These are phyloP conservation scores for Fusarium xylarioides DNA, from an alignment of 2,329 filamentous ascomycete genomes.

Conservation along the genomic window DNA sequence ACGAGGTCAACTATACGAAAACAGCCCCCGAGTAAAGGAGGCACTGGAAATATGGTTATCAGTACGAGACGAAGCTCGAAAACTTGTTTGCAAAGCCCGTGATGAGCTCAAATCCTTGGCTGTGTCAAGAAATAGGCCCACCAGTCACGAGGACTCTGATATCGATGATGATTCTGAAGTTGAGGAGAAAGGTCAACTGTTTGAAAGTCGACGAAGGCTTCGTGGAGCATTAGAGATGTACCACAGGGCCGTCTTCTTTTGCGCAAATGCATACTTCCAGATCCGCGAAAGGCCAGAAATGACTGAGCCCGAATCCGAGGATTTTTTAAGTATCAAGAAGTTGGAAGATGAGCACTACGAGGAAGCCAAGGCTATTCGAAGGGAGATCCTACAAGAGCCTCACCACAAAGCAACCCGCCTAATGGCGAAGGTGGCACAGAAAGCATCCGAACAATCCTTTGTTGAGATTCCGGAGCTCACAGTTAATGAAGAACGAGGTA, in stretches of 20 bases:
- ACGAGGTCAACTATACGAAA: constrained; percentile 81
- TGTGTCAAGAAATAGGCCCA: not conserved
- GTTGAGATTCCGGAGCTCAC: constrained; percentile 66
- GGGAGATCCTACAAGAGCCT: constrained; percentile 75
- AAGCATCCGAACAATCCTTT: constrained; percentile 63
- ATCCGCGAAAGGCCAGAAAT: constrained; percentile 76
- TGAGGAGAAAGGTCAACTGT: constrained; percentile 55
- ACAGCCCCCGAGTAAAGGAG: constrained; percentile 71
- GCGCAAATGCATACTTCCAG: constrained; percentile 83
- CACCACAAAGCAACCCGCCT: constrained; percentile 52
- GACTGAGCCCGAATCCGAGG: constrained; percentile 72
- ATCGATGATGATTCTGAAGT: constrained; percentile 48
- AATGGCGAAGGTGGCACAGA: constrained; percentile 70
- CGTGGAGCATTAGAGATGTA: constrained; percentile 80
- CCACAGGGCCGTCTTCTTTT: constrained; percentile 86
- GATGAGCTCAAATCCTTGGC: constrained; percentile 65
- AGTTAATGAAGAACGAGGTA: constrained; percentile 67
- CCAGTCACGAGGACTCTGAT: constrained; percentile 11
- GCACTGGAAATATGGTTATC: constrained; percentile 76
- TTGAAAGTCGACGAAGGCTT: constrained; percentile 69
- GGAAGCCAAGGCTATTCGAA: constrained; percentile 77
- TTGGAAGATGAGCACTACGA: constrained; percentile 80
- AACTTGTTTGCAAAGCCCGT: constrained; percentile 71
- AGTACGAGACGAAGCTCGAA: constrained; percentile 59
- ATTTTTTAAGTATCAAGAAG: constrained; percentile 72